Evolutionary conservation across 257 asterid species (phyloP), one percentile per base, ranked within the genome.

Genomic region (Solanum lycopersicoides): DNA sequence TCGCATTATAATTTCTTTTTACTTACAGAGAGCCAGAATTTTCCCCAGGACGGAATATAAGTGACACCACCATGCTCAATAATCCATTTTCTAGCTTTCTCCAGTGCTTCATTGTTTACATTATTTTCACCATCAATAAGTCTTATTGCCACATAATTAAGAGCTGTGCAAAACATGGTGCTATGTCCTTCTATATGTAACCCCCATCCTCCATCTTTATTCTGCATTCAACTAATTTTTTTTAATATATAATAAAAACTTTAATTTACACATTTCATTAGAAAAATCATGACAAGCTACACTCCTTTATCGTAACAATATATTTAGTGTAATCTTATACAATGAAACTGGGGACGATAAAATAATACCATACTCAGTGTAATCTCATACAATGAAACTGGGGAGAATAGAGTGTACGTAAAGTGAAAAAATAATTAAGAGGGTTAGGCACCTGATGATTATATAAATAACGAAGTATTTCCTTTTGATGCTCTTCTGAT

Each of bases 131-230:
- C 98, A 5, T 94, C 96, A 4, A 94, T 86, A 47, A 95, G 93
- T 91, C 98, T 88, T 47, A 95, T 88, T 4, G 91, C 76, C 2
- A 93, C 94, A 63, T 95, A 95, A 53, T 90, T 94, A 8, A 95
- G 93, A 88, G 89, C 91, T 5, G 96, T 92, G 73, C 94, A 80
- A 37, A 95, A 93, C 98, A 95, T 95, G 91, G 90, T 89, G 91
- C 98, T 95, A 21, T 60, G 91, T 76, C 92, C 98, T 91, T 94
- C 96, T 56, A 94, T 92, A 84, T 95, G 96, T 92, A 95, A 86
- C 4, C 97, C 98, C 98, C 98, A 95, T 30, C 98, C 98, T 82
- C 98, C 98, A 92, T 95, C 98, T 66, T 7, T 71, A 65, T 95
- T 95, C 98, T 95, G 79, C 86, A 56, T 11, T 47, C 86, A 56